Evolutionary conservation across 202 grass and related monocot species (phyloP), one percentile per base, ranked within the genome.

Genomic region (Elaeis oleifera): DNA sequence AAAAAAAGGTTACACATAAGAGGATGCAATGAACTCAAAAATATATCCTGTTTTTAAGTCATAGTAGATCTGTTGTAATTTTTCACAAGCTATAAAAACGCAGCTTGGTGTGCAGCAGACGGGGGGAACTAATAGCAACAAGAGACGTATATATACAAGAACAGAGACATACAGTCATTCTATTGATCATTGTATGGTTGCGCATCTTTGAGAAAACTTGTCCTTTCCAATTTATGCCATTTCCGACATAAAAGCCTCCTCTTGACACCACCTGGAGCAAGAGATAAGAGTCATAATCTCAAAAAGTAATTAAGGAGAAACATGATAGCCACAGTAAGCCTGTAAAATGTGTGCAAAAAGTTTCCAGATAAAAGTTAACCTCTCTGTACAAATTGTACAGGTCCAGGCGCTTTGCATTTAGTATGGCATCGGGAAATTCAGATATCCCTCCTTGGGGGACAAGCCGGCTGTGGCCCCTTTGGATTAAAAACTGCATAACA

Each of bases 201-300:
- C 63, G 61, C 87, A 90, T 90, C 74, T 90, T 90, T 72, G 87
- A 90, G 74, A 90, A 90, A 61, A 90, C 69, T 83, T 90, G 83
- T 59, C 87, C 87, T 83, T 83, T 90, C 87, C 87, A 86, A 57
- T 90, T 90, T 83, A 90, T 90, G 66, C 87, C 83, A 1, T 90
- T 90, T 39, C 87, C 82, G 17, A 90, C 73, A 74, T 90, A 86
- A 77, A 90, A 90, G 22, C 87, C 87, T 64, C 87, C 87, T 74
- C 83, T 77, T 61, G 80, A 90, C 49, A 90, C 87, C 17, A 90
- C 87, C 83, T 90, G 74, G 51, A 77, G 13, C 9, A 60, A 39
- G 23, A 61, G 18, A 23, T 21, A 11, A 13, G 36, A 44, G 36
- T 44, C 36, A 44, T 44, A 44, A 13, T 44, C 9, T 44, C 8